These are phyloP conservation scores for Fusarium poae DNA, from an alignment of 2,329 filamentous ascomycete genomes.

Conservation along the genomic window DNA sequence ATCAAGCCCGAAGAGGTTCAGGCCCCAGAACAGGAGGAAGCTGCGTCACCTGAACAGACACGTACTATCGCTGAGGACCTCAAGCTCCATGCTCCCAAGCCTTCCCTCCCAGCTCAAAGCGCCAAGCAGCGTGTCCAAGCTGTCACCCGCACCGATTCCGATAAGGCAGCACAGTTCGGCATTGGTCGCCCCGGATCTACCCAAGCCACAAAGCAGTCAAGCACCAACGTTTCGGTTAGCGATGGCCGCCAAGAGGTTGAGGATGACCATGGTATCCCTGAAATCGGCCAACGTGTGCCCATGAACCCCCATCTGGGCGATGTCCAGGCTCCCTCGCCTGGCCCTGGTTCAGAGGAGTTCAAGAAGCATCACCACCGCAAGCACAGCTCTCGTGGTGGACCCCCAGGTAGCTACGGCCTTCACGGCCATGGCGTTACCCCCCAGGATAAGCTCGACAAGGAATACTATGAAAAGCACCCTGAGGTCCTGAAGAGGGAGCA, in stretches of 20 bases:
- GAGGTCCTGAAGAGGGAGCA: constrained; percentile 82
- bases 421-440: constrained; percentile 85
- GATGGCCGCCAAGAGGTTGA: constrained; percentile 66
- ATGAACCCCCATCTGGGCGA: constrained; percentile 95
- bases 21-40: constrained; percentile 55
- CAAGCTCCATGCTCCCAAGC: constrained; percentile 89
- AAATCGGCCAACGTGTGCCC: constrained; percentile 91
- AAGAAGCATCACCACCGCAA: constrained; percentile 75
- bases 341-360: constrained; percentile 62
- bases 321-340: constrained; percentile 92
- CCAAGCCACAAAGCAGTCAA: constrained; percentile 72
- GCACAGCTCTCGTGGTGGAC: constrained; percentile 77
- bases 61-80: constrained; percentile 83
- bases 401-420: constrained; percentile 91
- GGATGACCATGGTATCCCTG: constrained; percentile 89
- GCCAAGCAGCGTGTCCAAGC: constrained; percentile 85
- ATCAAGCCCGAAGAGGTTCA: constrained; percentile 54
- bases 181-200: constrained; percentile 74
- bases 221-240: constrained; percentile 68
- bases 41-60: constrained; percentile 75
- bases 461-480: constrained; percentile 93
- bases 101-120: constrained; percentile 83
- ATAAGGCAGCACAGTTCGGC: constrained; percentile 84
- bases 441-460: constrained; percentile 86
- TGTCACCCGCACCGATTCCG: constrained; percentile 93